Base-by-base conservation (phyloP, 1,284 basidiomycete species). In the Vanrija sp. region DNA sequence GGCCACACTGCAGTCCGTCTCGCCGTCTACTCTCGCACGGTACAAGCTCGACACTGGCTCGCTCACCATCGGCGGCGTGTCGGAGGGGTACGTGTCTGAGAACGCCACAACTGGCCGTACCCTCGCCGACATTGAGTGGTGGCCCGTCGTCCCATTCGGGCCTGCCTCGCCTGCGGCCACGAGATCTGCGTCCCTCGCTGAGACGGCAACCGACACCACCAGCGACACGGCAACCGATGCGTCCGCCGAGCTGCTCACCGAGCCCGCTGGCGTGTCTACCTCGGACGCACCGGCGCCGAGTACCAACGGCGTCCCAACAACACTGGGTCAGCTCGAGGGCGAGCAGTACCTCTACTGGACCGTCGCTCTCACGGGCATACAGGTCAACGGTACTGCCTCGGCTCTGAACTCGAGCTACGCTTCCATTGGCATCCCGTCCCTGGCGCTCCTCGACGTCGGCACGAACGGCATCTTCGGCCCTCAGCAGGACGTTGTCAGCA, bases 371-470 rank as follows among this genome's bases (percentile, higher is more conserved):
- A 71, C 79, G 0, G 75, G 76, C 23, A 78, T 91, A 46, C 78
- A 81, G 31, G 84, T 90, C 61, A 87, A 87, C 61, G 81, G 80
- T 5, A 83, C 79, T 3, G 65, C 67, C 6, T 61, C 89, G 6
- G 74, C 75, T 0, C 81, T 87, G 6, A 75, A 80, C 38, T 84
- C 89, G 12, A 86, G 86, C 0, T 90, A 89, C 70, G 78, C 85
- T 15, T 77, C 78, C 31, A 71, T 81, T 3, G 78, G 78, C 14
- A 81, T 84, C 55, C 71, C 69, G 0, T 85, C 89, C 0, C 68
- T 91, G 18, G 88, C 88, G 0, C 74, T 92, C 45, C 78, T 94
- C 51, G 89, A 94, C 68, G 78, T 86, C 81, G 90, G 90, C 16
- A 82, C 85, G 14, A 76, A 83, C 46, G 89, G 89, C 3, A 82